phyloP scores from a whole-genome alignment of 805 yeast species.

The Kregervanrija pseudodelftensis region DNA sequence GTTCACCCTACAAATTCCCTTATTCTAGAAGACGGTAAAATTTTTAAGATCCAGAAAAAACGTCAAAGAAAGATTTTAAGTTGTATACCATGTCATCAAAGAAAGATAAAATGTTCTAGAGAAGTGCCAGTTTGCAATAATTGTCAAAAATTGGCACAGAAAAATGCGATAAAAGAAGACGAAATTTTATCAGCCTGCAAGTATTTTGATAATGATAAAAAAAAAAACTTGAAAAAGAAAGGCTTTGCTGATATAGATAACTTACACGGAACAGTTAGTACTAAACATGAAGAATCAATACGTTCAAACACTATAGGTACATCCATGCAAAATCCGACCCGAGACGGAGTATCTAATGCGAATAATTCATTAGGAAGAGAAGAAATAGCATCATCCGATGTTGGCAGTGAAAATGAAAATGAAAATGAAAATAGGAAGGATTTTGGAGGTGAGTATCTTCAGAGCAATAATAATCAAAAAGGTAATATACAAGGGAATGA shows the following conservation, averaged over 20 bases:
- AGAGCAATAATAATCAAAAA: too few species aligned
- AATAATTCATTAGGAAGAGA: too few species aligned
- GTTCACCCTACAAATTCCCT: slow-evolving; percentile 20
- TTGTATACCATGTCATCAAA: slow-evolving; percentile 58
- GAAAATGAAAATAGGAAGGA: too few species aligned
- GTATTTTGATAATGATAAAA: slow-evolving; percentile 52
- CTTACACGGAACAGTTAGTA: too few species aligned
- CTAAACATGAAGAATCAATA: too few species aligned
- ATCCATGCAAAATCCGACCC: too few species aligned
- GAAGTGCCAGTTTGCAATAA: slow-evolving; percentile 51
- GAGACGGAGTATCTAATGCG: too few species aligned
- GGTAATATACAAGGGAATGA: too few species aligned
- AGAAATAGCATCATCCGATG: too few species aligned
- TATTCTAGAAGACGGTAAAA: slow-evolving; percentile 30
- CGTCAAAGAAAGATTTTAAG: slow-evolving; percentile 53
- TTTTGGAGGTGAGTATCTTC: too few species aligned
- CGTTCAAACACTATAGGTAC: too few species aligned
- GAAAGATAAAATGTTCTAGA: slow-evolving; percentile 62
- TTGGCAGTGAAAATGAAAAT: too few species aligned
- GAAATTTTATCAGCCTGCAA: slow-evolving; percentile 31
- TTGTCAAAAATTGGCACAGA: slow-evolving; percentile 33
- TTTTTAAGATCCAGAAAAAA: slow-evolving; percentile 53
- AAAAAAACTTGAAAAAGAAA: slow-evolving; percentile 29
- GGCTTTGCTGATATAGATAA: slow-evolving; percentile 8
- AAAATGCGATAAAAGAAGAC: slow-evolving; percentile 10